Evolutionary conservation across 1,284 basidiomycete species (phyloP).

Genomic region (Ganoderma leucocontextum): DNA sequence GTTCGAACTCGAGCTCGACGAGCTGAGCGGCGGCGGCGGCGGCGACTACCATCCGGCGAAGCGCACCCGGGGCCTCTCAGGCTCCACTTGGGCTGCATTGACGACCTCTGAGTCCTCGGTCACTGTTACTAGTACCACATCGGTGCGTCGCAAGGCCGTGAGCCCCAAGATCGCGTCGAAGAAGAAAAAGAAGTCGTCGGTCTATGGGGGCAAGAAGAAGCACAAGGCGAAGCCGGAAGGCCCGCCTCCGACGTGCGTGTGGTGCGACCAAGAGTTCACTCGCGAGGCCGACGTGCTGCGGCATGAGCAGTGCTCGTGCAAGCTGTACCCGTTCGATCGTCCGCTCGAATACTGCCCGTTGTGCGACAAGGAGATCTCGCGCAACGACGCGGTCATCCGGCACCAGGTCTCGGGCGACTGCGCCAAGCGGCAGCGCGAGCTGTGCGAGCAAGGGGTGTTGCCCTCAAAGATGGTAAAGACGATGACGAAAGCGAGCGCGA

Average conservation of each 20-base stretch:
- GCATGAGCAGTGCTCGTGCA: conserved; percentile 18
- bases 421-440: neutral
- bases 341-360: conserved; percentile 3
- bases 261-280: conserved; percentile 15
- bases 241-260: conserved; percentile 1
- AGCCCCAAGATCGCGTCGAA: conserved; percentile 4
- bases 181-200: neutral
- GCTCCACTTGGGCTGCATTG: neutral
- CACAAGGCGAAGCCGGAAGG: neutral
- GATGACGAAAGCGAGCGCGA: conserved; percentile 1
- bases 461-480: too few species aligned
- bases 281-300: conserved; percentile 21
- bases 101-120: neutral
- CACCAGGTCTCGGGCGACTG: conserved; percentile 17
- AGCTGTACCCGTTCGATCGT: conserved; percentile 1
- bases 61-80: conserved; percentile 6
- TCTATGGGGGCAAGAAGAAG: conserved; percentile 6
- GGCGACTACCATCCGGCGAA: conserved; percentile 18
- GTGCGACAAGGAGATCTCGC: conserved; percentile 15
- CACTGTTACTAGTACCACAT: too few species aligned
- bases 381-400: conserved; percentile 21
- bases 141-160: conserved; percentile 11
- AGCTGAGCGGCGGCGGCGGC: conserved; percentile 2
- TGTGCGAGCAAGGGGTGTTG: neutral
- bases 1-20: conserved; percentile 9